These are phyloP conservation scores for Ustilago nuda DNA, from an alignment of 1,284 basidiomycete species.

Conservation along the genomic window DNA sequence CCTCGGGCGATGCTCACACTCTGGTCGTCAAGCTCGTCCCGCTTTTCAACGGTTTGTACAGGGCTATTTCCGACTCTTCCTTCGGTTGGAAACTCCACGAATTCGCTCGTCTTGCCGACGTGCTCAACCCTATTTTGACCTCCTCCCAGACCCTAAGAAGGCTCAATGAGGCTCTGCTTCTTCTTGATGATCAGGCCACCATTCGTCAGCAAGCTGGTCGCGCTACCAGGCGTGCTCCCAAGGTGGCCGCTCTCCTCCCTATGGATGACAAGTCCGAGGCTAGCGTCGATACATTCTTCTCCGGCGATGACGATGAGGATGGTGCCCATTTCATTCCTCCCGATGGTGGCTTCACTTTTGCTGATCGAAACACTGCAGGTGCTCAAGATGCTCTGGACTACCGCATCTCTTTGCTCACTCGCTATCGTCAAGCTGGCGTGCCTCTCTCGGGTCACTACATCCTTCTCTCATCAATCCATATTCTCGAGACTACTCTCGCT, in stretches of 20 bases:
- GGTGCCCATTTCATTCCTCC: slow-evolving; percentile 46
- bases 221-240: slow-evolving; percentile 53
- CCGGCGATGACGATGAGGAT: slow-evolving; percentile 53
- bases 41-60: slow-evolving; percentile 85
- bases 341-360: slow-evolving; percentile 54
- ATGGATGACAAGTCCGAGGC: slow-evolving; percentile 51
- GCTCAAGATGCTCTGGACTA: slow-evolving; percentile 48
- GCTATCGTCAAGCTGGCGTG: slow-evolving; percentile 80
- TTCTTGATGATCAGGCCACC: slow-evolving; percentile 67
- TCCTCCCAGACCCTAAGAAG: slow-evolving; percentile 74
- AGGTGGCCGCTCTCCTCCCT: slow-evolving; percentile 51
- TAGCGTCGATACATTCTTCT: slow-evolving; percentile 71
- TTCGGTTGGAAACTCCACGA: slow-evolving; percentile 80
- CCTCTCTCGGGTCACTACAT: slow-evolving; percentile 88
- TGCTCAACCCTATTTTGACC: slow-evolving; percentile 75
- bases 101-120: slow-evolving; percentile 76
- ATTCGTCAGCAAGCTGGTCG: slow-evolving; percentile 70
- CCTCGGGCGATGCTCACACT: slow-evolving; percentile 75
- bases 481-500: slow-evolving; percentile 83
- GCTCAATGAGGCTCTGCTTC: slow-evolving; percentile 72
- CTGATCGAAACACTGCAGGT: slow-evolving; percentile 19
- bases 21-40: slow-evolving; percentile 80
- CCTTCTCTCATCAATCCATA: slow-evolving; percentile 84
- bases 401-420: slow-evolving; percentile 76
- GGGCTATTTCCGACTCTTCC: slow-evolving; percentile 81